Percentiles rank a stretch among this genome's conserved stretches.
Evolutionary conservation across 805 yeast species (phyloP).

Genomic region (Yamadazyma endophytica): DNA sequence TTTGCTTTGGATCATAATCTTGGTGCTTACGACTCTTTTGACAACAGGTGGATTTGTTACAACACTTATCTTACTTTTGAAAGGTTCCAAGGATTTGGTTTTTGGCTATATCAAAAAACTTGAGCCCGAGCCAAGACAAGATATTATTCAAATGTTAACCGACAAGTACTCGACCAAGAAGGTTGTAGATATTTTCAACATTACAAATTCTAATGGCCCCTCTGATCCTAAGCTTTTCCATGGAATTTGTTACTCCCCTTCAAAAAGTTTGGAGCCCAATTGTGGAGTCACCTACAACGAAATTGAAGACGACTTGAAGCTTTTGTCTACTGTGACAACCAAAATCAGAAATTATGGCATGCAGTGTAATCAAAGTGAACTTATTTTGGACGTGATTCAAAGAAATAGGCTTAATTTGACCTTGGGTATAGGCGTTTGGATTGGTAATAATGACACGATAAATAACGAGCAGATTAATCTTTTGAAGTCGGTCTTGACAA

Average conservation of each 20-base stretch:
- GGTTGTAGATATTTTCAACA: too few relatives aligned
- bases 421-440: conserved; percentile 61
- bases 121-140: too few relatives aligned
- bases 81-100: neutral
- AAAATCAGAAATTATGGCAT: conserved; percentile 57
- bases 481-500: conserved; percentile 38
- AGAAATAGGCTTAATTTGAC: conserved; percentile 51
- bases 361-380: conserved; percentile 55
- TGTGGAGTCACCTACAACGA: conserved; percentile 51
- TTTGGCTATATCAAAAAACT: neutral
- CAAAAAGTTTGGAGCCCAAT: conserved; percentile 44
- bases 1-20: neutral
- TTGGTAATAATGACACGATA: conserved; percentile 40
- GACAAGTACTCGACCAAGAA: conserved; percentile 1
- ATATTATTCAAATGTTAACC: too few relatives aligned
- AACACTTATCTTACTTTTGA: neutral
- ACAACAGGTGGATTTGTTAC: neutral
- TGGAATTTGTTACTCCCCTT: conserved; percentile 62
- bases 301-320: conserved; percentile 52
- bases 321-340: conserved; percentile 54
- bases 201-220: too few relatives aligned
- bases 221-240: conserved; percentile 20
- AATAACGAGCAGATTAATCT: conserved; percentile 45
- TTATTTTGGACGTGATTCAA: conserved; percentile 50
- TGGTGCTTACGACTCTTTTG: neutral